phyloP scores from a whole-genome alignment of 2,329 filamentous ascomycete species.

The Ophiostoma sp. region DNA sequence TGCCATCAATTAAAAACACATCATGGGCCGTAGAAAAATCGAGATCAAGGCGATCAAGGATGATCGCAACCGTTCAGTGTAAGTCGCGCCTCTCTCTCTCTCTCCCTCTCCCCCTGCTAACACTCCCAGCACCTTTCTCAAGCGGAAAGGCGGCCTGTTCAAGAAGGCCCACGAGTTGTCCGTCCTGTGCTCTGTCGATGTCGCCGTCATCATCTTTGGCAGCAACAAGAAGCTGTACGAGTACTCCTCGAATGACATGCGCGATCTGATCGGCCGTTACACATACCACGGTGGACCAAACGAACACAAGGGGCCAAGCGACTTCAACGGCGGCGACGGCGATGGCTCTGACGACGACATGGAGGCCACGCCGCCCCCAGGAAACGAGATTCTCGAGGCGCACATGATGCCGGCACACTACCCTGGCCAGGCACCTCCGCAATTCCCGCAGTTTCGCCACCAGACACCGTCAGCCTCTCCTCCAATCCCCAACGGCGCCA shows the following conservation, averaged over 20 bases:
- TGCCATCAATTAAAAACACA: constrained; percentile 28
- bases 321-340: constrained; percentile 85
- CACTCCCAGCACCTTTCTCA: constrained; percentile 76
- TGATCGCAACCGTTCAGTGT: constrained; percentile 96
- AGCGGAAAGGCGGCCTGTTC: constrained; percentile 97
- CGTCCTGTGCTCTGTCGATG: constrained; percentile 95
- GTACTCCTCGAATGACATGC: constrained; percentile 91
- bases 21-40: constrained; percentile 97
- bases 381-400: constrained; percentile 53
- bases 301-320: constrained; percentile 90
- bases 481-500: constrained; percentile 72
- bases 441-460: constrained; percentile 74
- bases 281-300: constrained; percentile 90
- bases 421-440: constrained; percentile 57
- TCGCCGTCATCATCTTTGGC: constrained; percentile 97
- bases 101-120: neutral
- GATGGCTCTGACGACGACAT: constrained; percentile 74
- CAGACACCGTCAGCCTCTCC: constrained; percentile 82
- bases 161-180: constrained; percentile 99
- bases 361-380: constrained; percentile 66
- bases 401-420: constrained; percentile 66
- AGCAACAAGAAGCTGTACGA: constrained; percentile 99
- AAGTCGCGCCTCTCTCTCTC: constrained; percentile 40
- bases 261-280: constrained; percentile 80
- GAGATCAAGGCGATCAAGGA: constrained; percentile 99